phyloP scores from a whole-genome alignment of 257 asterid genomes.

The Solanum megistacrolobum region DNA sequence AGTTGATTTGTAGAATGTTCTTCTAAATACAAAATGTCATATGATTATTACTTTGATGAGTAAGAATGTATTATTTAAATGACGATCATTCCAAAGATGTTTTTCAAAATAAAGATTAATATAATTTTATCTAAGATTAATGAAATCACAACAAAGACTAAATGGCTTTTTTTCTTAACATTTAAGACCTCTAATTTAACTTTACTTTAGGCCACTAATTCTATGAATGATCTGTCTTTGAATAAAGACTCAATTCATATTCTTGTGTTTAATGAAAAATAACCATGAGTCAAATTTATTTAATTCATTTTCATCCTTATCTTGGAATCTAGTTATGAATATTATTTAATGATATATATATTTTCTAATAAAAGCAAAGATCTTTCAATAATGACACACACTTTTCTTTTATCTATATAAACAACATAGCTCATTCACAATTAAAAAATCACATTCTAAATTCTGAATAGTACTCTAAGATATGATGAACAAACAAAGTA shows the following conservation, averaged over 20 bases:
- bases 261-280: not conserved
- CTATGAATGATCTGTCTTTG: not conserved
- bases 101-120: not conserved
- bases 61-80: not conserved
- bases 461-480: not conserved
- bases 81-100: not conserved
- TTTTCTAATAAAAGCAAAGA: not conserved
- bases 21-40: not conserved
- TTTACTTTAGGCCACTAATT: too few species aligned
- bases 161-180: not conserved
- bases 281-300: not conserved
- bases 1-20: not conserved
- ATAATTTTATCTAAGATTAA: not conserved
- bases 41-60: not conserved
- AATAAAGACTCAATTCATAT: not conserved
- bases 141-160: not conserved
- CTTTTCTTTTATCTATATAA: not conserved
- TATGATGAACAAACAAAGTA: not conserved
- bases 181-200: not conserved
- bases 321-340: not conserved
- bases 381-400: not conserved
- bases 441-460: not conserved
- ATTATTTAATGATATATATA: not conserved
- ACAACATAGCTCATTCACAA: not conserved
- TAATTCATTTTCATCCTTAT: not conserved